Evolutionary conservation across 306 rosid species (phyloP).

Genomic region (Echinosophora koreensis): DNA sequence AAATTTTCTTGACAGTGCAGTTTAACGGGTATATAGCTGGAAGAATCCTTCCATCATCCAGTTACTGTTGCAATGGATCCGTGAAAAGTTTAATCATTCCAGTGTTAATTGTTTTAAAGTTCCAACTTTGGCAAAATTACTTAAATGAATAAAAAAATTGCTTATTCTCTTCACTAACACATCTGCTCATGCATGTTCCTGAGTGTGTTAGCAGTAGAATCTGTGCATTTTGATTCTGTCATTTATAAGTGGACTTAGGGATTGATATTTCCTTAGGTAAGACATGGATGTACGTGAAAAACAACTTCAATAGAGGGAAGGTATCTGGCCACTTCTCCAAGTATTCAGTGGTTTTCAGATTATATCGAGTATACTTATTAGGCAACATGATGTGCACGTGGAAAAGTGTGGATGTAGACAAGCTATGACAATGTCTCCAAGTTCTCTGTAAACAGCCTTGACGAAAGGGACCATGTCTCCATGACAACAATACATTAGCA

Average conservation of each 20-base stretch:
- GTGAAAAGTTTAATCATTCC: constrained; percentile 29
- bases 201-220: constrained; percentile 7
- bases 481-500: constrained; percentile 48
- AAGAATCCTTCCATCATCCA: constrained; percentile 50
- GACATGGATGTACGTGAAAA: background rate
- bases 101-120: constrained; percentile 27
- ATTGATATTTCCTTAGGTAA: background rate
- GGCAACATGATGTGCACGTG: constrained; percentile 54
- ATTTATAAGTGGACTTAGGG: background rate
- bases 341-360: background rate
- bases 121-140: constrained; percentile 11
- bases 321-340: background rate
- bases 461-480: constrained; percentile 57
- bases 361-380: constrained; percentile 11
- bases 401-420: constrained; percentile 49
- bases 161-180: background rate
- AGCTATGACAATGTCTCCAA: constrained; percentile 54
- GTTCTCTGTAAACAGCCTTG: constrained; percentile 48
- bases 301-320: background rate
- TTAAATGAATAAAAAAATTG: constrained; percentile 20
- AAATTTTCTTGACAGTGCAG: constrained; percentile 46
- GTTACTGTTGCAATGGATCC: constrained; percentile 45
- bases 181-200: constrained; percentile 22
- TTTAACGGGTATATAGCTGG: constrained; percentile 39
- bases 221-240: constrained; percentile 24